Base-by-base conservation (phyloP, 2,329 filamentous ascomycete species). In the Penicillium sp. region DNA sequence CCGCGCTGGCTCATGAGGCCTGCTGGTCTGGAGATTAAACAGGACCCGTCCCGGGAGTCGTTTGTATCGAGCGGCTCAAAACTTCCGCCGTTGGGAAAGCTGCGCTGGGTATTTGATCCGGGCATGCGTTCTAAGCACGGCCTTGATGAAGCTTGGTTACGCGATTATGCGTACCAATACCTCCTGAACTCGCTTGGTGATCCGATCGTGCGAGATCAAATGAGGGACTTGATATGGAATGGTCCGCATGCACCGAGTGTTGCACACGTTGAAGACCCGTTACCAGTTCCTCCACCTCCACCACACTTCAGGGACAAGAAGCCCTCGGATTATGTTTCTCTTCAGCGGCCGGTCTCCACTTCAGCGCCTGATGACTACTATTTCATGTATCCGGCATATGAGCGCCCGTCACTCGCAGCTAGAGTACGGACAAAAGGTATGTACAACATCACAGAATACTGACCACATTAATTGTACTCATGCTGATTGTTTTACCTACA, bases 91-190 rank as follows among this genome's bases (percentile, higher is more conserved):
- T 30, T 58, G 29, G 60, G 60, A 15, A n/a, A n/a, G 6, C 50
- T 67, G 31, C 55, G 49, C 45, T 69, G 67, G 67, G 56, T 54
- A 21, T 69, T 73, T 45, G 70, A 73, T 21, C 47, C 66, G 21
- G 70, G 70, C 6, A 44, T 62, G 15, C 8, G 41, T 26, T 4
- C 23, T 7, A 56, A 48, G 53, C 53, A 59, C 5, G 58, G 45
- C 1, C 46, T 66, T 30, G 56, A 45, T n/a, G 9, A 57, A 17
- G 58, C 52, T 5, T 17, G 56, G 52, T 51, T 72, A n/a, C 65
- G 66, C 56, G 63, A 65, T 23, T 64, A 64, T 47, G 70, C 70
- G n/a, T 68, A 68, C 35, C 52, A n/a, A 11, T 64, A 58, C 23
- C 70, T 73, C 11, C 49, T 56, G 23, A 59, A 65, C 19, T 55